phyloP scores from a whole-genome alignment of 345 rosid species.

The Erodium maritimum region DNA sequence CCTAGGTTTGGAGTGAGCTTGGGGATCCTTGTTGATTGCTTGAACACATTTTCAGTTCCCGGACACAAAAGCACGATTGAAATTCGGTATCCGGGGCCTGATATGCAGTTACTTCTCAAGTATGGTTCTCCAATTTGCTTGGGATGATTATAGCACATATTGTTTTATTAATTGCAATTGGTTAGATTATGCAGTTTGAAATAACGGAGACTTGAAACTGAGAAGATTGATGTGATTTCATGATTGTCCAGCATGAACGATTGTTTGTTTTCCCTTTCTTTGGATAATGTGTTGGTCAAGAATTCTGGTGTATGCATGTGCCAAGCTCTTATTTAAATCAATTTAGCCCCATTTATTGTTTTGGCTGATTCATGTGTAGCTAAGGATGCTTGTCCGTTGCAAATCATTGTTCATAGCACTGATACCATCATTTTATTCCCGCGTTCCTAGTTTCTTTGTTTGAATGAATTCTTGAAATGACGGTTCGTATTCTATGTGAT shows the following conservation, averaged over 20 bases:
- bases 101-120: constrained; percentile 94
- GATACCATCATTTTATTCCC: not conserved
- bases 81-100: constrained; percentile 86
- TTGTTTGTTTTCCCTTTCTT: too few species aligned
- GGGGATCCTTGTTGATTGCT: constrained; percentile 80
- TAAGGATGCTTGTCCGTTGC: not conserved
- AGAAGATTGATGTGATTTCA: not conserved
- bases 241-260: not conserved
- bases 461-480: not conserved
- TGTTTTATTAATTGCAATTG: not conserved
- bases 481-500: constrained; percentile 1
- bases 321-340: too few species aligned
- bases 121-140: constrained; percentile 13
- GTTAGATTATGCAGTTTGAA: not conserved
- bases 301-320: not conserved
- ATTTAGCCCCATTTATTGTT: too few species aligned
- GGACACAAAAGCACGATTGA: constrained; percentile 62
- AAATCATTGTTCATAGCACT: not conserved
- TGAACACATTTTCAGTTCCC: constrained; percentile 78
- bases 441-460: constrained; percentile 3
- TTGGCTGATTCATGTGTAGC: not conserved
- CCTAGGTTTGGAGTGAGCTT: constrained; percentile 80
- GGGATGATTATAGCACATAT: not conserved
- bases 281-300: too few species aligned
- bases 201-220: not conserved